Percentiles rank a stretch among this genome's conserved stretches.
Evolutionary conservation across 352 stramenopile genomes (phyloP).

Genomic region (Phytophthora nicotianae): DNA sequence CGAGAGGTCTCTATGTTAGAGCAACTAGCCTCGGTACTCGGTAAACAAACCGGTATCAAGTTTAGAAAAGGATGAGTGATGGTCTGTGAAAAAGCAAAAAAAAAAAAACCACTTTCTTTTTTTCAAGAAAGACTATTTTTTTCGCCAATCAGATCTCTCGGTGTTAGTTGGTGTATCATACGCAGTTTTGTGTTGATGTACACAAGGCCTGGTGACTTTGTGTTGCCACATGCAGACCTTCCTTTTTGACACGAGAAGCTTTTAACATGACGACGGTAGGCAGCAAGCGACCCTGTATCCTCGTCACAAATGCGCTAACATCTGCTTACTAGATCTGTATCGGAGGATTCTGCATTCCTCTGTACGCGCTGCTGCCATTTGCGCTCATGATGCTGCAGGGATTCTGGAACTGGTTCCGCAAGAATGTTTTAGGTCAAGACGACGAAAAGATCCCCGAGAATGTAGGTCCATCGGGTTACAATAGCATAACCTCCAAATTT

Average conservation of each 20-base stretch:
- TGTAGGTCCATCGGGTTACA: slow-evolving; percentile 24
- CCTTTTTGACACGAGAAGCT: slow-evolving; percentile 3
- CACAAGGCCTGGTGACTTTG: no score
- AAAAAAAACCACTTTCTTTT: no score
- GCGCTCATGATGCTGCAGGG: slow-evolving; percentile 72
- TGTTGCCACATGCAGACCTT: not conserved
- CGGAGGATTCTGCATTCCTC: slow-evolving; percentile 74
- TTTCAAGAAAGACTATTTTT: no score
- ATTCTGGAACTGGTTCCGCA: slow-evolving; percentile 74
- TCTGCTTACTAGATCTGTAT: slow-evolving; percentile 69
- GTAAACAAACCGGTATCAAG: no score
- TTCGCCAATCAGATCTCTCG: no score
- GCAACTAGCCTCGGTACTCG: slow-evolving; percentile 9
- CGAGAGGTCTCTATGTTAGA: slow-evolving; percentile 25
- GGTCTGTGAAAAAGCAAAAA: no score
- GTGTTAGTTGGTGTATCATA: no score
- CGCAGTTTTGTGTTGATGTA: no score
- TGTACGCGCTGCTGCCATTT: slow-evolving; percentile 78
- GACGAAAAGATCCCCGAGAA: slow-evolving; percentile 56
- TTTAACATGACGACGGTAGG: slow-evolving; percentile 35
- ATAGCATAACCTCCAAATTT: not conserved
- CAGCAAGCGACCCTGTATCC: not conserved
- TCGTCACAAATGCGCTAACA: not conserved
- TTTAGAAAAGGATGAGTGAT: no score
- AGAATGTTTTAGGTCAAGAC: slow-evolving; percentile 61